A percentile compares a stretch with the other conserved stretches of the same genome.
Evolutionary conservation across 2,329 filamentous ascomycete species (phyloP).

Genomic region (Nakataea oryzae): DNA sequence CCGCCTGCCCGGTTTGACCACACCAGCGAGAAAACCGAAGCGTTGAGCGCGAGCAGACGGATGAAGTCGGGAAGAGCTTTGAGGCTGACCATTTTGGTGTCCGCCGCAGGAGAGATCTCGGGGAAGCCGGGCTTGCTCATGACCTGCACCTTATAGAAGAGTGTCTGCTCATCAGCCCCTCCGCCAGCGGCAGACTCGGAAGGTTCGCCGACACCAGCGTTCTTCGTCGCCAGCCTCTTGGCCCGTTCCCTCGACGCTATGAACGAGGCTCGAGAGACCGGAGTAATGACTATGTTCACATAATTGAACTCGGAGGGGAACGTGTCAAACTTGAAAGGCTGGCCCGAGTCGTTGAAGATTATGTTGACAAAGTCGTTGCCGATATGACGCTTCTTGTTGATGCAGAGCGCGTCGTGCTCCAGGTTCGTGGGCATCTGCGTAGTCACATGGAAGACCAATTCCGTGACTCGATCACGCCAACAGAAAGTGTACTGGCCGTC

Average conservation of each 20-base stretch:
- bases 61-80: slow-evolving; percentile 77
- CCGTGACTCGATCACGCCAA: slow-evolving; percentile 90
- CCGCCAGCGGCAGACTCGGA: neutral
- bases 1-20: slow-evolving; percentile 70
- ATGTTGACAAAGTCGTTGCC: slow-evolving; percentile 98
- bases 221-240: slow-evolving; percentile 13
- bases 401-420: slow-evolving; percentile 63
- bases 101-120: slow-evolving; percentile 79
- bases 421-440: slow-evolving; percentile 94
- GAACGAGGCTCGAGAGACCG: slow-evolving; percentile 70
- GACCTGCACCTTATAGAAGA: slow-evolving; percentile 82
- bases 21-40: slow-evolving; percentile 86
- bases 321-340: slow-evolving; percentile 78
- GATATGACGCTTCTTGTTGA: slow-evolving; percentile 86
- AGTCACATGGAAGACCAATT: slow-evolving; percentile 90
- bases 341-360: slow-evolving; percentile 88
- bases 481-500: slow-evolving; percentile 87
- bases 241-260: slow-evolving; percentile 47
- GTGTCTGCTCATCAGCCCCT: slow-evolving; percentile 16
- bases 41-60: slow-evolving; percentile 80
- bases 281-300: slow-evolving; percentile 92
- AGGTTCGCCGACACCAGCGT: slow-evolving; percentile 19
- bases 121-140: slow-evolving; percentile 84
- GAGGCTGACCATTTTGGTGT: slow-evolving; percentile 80
- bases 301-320: slow-evolving; percentile 95